Base-by-base conservation (phyloP, 129 eudicot species). In the Flaveria trinervia region DNA sequence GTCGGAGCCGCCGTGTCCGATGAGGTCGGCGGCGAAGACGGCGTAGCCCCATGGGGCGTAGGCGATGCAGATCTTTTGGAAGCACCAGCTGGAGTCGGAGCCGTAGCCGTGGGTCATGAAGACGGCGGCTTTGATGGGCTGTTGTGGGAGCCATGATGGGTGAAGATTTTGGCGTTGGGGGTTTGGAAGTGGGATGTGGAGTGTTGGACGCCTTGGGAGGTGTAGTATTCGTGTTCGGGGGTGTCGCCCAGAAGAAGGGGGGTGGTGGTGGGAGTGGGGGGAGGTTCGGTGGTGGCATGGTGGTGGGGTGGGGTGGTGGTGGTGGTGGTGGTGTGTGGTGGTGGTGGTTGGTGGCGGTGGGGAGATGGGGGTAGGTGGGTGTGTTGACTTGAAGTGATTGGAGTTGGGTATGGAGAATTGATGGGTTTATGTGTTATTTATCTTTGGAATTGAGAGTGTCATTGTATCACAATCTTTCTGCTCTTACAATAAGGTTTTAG, bases 81-180 rank as follows among this genome's bases (percentile, higher is more conserved):
- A 92, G 8, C 85, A 50, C 97, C 97, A 89, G 60, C 88, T 91
- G 77, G 91, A 73, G 65, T 92, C 97, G 22, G 91, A 87, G 46
- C 88, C 90, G 84, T 92, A 92, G 7, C 97, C 97, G 81, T 92
- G 97, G 73, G 89, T 83, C 96, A 89, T 89, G 74, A 70, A 92
- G 0, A 92, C 89, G 68, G 84, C 14, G 77, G 81, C 96, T 46
- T 90, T 92, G 17, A 88, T 17, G 9, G 88, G 90, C 56, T 28
- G 11, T 23, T 22, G 41, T 0, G 98, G 98, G 25, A 82, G 80
- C 83, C 92, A 90, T 6, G 93, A 86, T 88, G 98, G 15, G 96
- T 92, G 89, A 92, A 90, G 80, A 92, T 81, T 49, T 83, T 81
- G 65, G 85, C 89, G 39, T 84, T 68, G 0, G 92, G 92, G 46